These are phyloP conservation scores for Pseudogymnoascus sp. DNA, from an alignment of 2,329 filamentous ascomycete species.

Conservation along the genomic window DNA sequence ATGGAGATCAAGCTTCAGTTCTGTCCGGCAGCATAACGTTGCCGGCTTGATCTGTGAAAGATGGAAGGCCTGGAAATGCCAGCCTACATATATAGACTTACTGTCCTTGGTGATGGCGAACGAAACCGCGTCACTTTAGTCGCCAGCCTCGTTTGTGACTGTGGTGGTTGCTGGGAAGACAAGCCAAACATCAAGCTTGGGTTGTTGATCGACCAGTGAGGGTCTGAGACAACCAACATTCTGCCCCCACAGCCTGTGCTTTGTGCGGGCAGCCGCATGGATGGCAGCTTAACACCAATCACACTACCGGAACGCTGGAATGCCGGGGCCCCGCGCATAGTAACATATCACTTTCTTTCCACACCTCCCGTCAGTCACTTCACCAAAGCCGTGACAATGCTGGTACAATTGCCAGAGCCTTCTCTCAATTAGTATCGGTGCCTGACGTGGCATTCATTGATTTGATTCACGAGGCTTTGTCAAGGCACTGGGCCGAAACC, in stretches of 20 bases:
- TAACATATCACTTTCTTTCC: not conserved
- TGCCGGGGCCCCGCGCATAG: not conserved
- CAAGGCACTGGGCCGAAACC: constrained; percentile 18
- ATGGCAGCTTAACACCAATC: not conserved
- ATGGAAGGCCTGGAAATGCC: not conserved
- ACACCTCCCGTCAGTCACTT: not conserved
- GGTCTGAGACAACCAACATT: not conserved
- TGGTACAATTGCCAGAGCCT: too few species aligned
- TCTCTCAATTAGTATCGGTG: not conserved
- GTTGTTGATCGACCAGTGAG: not conserved
- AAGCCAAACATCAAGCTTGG: not conserved
- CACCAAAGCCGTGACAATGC: not conserved
- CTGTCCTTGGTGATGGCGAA: not conserved
- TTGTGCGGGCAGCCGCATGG: not conserved
- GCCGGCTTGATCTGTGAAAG: not conserved
- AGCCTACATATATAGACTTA: not conserved
- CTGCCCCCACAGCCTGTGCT: not conserved
- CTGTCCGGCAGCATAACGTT: not conserved
- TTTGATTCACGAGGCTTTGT: constrained; percentile 32
- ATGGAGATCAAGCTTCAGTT: not conserved
- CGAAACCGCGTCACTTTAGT: not conserved
- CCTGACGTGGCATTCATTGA: not conserved
- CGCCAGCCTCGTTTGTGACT: not conserved
- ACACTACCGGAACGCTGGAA: not conserved
- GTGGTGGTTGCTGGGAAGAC: not conserved